A percentile compares a stretch with the other conserved stretches of the same genome.
These are phyloP conservation scores for Craterostigma plantagineum DNA, from an alignment of 257 asterid species.

Conservation along the genomic window DNA sequence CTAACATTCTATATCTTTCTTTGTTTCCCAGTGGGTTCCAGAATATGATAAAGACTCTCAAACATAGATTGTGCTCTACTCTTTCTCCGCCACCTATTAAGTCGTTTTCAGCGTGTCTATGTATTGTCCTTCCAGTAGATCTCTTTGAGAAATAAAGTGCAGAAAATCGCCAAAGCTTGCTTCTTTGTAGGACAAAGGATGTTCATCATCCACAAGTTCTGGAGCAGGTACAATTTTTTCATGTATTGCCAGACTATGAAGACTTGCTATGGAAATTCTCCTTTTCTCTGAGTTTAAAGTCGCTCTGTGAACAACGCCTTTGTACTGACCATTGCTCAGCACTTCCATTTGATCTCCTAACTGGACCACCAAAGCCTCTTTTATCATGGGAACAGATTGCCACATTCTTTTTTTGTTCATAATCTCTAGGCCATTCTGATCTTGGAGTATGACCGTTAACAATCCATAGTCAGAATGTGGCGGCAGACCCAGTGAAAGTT, in stretches of 20 bases:
- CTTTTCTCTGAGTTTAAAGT: slow-evolving; percentile 11
- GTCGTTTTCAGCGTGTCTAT: too few species aligned
- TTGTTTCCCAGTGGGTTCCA: too few species aligned
- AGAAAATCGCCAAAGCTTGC: slow-evolving; percentile 37
- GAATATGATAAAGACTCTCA: too few species aligned
- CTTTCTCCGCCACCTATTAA: too few species aligned
- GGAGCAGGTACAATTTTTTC: slow-evolving; percentile 18
- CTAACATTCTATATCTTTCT: too few species aligned
- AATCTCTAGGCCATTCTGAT: slow-evolving; percentile 19
- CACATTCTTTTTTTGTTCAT: slow-evolving; percentile 11
- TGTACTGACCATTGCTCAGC: slow-evolving; percentile 28
- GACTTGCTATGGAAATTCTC: slow-evolving; percentile 27
- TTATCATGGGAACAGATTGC: slow-evolving; percentile 14
- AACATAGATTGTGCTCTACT: too few species aligned
- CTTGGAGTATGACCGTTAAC: slow-evolving; percentile 24
- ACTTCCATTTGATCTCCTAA: slow-evolving; percentile 42
- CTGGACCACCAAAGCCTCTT: slow-evolving; percentile 17
- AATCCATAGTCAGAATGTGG: slow-evolving; percentile 34
- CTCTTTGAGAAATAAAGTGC: slow-evolving; percentile 11
- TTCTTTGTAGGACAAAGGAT: slow-evolving; percentile 14
- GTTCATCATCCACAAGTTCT: slow-evolving; percentile 22
- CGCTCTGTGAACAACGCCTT: slow-evolving; percentile 20
- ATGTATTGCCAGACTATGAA: slow-evolving; percentile 31
- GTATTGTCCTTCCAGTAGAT: too few species aligned
- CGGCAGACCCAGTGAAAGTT: slow-evolving; percentile 27